Conservation (phyloP, 768 basidiomycete species). For the Boletus vinaceobasis region DNA sequence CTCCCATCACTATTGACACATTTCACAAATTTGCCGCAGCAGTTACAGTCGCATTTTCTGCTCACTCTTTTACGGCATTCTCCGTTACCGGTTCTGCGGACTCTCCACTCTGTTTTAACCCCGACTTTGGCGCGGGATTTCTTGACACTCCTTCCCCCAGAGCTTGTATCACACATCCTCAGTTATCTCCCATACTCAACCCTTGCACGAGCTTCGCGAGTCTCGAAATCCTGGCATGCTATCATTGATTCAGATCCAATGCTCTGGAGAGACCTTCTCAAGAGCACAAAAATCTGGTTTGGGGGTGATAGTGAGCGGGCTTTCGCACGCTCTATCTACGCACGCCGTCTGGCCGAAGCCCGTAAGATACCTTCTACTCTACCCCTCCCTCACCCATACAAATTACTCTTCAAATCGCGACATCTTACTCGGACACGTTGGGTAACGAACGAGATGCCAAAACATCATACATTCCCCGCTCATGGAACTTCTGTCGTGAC, state of each 20-base stretch:
- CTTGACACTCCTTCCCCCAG: conserved; percentile 85
- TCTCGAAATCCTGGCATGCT: conserved; percentile 85
- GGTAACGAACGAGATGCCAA: conserved; percentile 69
- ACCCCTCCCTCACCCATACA: conserved; percentile 82
- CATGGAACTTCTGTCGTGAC: conserved; percentile 92
- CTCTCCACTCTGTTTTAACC: conserved; percentile 82
- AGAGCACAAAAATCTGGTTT: conserved; percentile 84
- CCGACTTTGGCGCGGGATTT: conserved; percentile 94
- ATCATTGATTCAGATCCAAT: conserved; percentile 89
- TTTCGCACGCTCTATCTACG: conserved; percentile 69
- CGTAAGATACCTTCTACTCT: conserved; percentile 45
- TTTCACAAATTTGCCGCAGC: conserved; percentile 74
- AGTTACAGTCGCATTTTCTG: conserved; percentile 89
- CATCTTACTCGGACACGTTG: conserved; percentile 77
- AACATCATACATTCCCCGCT: conserved; percentile 79
- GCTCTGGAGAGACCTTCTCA: conserved; percentile 85
- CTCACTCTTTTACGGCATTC: conserved; percentile 91
- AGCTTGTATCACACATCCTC: conserved; percentile 86
- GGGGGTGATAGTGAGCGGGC: conserved; percentile 81
- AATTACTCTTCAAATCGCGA: conserved; percentile 90
- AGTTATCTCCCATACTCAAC: conserved; percentile 79
- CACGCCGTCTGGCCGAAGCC: conserved; percentile 48
- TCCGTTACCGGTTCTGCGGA: conserved; percentile 86
- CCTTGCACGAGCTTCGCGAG: conserved; percentile 82
- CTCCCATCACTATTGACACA: conserved; percentile 80